Evolutionary conservation across 495 filamentous ascomycete species (phyloP).

Genomic region (Lasiosphaeris hirsuta): DNA sequence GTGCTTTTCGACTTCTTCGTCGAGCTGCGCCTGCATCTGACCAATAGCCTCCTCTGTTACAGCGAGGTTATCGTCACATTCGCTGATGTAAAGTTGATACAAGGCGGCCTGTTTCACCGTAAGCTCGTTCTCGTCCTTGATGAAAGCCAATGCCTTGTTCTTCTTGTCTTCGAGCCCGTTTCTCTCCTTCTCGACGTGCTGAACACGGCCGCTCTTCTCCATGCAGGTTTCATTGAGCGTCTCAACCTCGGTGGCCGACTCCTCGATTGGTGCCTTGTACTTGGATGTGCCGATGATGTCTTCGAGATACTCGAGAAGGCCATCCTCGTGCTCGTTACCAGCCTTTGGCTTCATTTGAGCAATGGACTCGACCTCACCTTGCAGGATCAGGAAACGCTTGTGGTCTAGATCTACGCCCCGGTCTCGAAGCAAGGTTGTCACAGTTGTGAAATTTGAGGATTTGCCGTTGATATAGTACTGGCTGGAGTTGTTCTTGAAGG

Average conservation of each 20-base stretch:
- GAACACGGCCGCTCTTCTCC: constrained; percentile 90
- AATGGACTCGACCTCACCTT: constrained; percentile 97
- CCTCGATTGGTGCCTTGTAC: constrained; percentile 95
- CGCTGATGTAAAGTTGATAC: constrained; percentile 85
- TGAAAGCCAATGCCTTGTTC: constrained; percentile 82
- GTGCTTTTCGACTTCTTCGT: constrained; percentile 87
- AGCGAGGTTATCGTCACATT: constrained; percentile 81
- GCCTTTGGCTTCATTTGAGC: constrained; percentile 99
- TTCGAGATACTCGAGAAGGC: constrained; percentile 92
- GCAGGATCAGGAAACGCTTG: constrained; percentile 95
- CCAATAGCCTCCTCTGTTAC: constrained; percentile 87
- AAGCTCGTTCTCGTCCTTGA: constrained; percentile 91
- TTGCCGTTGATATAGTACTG: constrained; percentile 94
- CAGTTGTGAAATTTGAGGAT: constrained; percentile 84
- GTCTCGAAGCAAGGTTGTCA: constrained; percentile 83
- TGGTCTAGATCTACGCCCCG: constrained; percentile 93
- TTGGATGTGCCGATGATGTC: constrained; percentile 98
- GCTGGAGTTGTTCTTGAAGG: constrained; percentile 97
- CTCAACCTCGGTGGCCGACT: constrained; percentile 83
- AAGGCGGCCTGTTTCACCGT: constrained; percentile 81
- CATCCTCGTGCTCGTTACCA: constrained; percentile 89
- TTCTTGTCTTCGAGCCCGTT: constrained; percentile 91
- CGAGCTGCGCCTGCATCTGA: constrained; percentile 84
- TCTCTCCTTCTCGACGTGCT: constrained; percentile 98
- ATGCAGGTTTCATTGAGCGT: constrained; percentile 88